Base-by-base conservation (phyloP, 1,284 basidiomycete species). In the Microbotryum scabiosae region DNA sequence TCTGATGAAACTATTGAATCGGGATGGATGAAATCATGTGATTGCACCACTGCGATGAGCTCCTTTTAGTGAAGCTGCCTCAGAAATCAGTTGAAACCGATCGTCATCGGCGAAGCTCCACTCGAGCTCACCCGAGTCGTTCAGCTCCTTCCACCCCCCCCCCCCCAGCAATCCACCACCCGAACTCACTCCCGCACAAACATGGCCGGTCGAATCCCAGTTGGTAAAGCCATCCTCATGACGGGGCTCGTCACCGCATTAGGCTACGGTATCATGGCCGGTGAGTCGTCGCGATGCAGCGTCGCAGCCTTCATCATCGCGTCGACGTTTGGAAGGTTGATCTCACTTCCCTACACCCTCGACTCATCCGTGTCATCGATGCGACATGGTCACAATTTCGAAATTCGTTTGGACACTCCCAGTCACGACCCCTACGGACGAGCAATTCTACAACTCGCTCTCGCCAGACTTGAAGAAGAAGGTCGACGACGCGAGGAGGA, bases 401-500 rank as follows among this genome's bases (percentile, higher is more conserved):
- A 0, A n/a, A 16, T 10, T 5, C 20, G 14, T 9, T 23, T 30
- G 25, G 5, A 25, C 44, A 20, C 23, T 12, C 10, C 5, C 54
- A 67, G 65, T 57, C n/a, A 67, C 66, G 20, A 67, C 66, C 10
- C 66, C 66, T 10, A 61, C 49, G 16, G 66, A 67, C 16, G 50
- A 64, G 46, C 51, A 67, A 32, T 63, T 67, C 55, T 67, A 67
- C 64, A 57, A 65, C 56, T 48, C 61, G 8, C 57, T 67, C 36
- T 45, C 53, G 18, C 66, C 66, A 14, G 66, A 67, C 23, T 57
- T 67, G 45, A 63, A 67, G 57, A 49, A 52, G 25, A 67, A 63
- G 48, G 66, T 67, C 21, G 66, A 67, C 45, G 63, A 63, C 54
- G 12, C 36, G 54, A 23, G 48, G 30, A 20, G 10, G 60, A 18